phyloP scores from a whole-genome alignment of 371 early-diverging fungal genomes.

The Funneliformis caledonium region DNA sequence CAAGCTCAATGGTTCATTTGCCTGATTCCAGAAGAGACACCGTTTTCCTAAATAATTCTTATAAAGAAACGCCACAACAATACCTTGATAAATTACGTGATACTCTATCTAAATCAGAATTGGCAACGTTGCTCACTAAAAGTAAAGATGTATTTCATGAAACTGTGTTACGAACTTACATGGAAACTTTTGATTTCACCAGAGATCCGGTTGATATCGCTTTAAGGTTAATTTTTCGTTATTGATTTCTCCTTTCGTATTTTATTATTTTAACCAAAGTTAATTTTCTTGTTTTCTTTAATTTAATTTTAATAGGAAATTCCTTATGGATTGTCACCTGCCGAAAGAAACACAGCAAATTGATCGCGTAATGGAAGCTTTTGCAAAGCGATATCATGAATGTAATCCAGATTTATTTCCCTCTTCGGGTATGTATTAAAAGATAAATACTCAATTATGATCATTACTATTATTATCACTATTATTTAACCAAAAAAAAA shows the following conservation, averaged over 20 bases:
- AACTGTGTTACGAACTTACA: conserved; percentile 27
- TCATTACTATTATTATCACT: background rate
- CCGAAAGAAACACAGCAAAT: conserved; percentile 93
- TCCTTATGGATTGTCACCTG: conserved; percentile 75
- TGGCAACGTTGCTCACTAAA: conserved; percentile 23
- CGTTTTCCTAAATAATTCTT: background rate
- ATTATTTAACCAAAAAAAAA: background rate
- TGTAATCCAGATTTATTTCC: conserved; percentile 73
- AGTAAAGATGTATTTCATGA: conserved; percentile 40
- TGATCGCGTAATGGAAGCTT: conserved; percentile 84
- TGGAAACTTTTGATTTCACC: conserved; percentile 34
- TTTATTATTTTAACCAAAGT: background rate
- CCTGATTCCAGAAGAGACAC: background rate
- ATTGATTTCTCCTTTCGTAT: background rate
- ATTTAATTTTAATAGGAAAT: conserved; percentile 55
- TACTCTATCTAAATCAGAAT: conserved; percentile 37
- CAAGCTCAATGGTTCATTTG: conserved; percentile 6
- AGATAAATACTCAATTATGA: background rate
- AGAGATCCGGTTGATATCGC: conserved; percentile 37
- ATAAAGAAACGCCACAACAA: conserved; percentile 34
- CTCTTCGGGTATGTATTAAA: conserved; percentile 56
- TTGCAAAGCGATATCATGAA: conserved; percentile 78
- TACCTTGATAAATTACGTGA: conserved; percentile 33
- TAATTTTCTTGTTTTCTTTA: background rate
- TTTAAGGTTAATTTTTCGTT: conserved; percentile 20